Conservation (phyloP, 805 yeast species). For the Jamesozyma piceae region DNA sequence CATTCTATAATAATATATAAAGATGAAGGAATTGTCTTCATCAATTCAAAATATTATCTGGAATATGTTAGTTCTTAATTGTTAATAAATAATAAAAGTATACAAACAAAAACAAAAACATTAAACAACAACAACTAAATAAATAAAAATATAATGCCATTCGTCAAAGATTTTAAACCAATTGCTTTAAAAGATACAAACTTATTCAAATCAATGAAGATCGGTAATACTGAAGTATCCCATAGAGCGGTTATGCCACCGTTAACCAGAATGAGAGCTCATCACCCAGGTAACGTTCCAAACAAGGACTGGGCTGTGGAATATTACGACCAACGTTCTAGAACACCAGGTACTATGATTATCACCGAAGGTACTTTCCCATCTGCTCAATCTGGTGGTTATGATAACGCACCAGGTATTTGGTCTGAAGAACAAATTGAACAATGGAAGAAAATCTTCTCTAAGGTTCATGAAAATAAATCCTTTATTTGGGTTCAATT, state of each 20-base stretch:
- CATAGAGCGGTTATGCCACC: conserved; percentile 36
- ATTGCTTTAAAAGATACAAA: conserved; percentile 25
- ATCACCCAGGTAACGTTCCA: conserved; percentile 31
- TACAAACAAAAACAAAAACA: too few species aligned
- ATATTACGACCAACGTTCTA: conserved; percentile 48
- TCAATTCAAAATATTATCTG: too few species aligned
- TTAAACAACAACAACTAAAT: too few species aligned
- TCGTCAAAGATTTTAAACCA: conserved; percentile 16
- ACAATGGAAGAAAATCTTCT: conserved; percentile 42
- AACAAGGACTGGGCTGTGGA: conserved; percentile 35
- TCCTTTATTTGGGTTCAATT: conserved; percentile 41
- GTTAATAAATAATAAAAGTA: too few species aligned
- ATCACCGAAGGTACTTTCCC: conserved; percentile 50
- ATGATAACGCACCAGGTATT: conserved; percentile 40
- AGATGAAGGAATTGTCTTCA: too few species aligned
- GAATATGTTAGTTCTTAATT: too few species aligned
- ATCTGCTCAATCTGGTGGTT: conserved; percentile 34
- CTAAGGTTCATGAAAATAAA: conserved; percentile 42
- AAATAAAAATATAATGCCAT: conserved; percentile 16
- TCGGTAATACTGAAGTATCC: conserved; percentile 30
- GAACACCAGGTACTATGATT: conserved; percentile 41
- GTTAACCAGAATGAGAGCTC: conserved; percentile 35
- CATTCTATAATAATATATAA: too few species aligned
- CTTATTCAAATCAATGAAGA: conserved; percentile 35
- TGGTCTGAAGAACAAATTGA: conserved; percentile 37